Base-by-base conservation (phyloP, 495 filamentous ascomycete genomes). In the Cenococcum geophilum region DNA sequence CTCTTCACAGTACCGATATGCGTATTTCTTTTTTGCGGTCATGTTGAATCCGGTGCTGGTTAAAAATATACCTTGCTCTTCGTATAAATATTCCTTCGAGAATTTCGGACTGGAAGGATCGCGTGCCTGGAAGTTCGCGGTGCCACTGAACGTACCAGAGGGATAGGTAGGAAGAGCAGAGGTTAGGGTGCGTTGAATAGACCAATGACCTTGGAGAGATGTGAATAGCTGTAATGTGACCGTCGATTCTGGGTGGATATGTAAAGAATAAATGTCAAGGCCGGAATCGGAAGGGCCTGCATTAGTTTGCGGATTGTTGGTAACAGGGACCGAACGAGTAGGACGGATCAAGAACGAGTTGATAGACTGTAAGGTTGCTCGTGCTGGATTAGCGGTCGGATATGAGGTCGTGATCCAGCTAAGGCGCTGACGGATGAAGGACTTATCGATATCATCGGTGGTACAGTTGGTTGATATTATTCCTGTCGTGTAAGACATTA, bases 311-410 rank as follows among this genome's bases (percentile, higher is more conserved):
- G 6, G 2, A 32, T 32, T 32, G 27, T 32, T 2, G 6, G 27
- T 32, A 32, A 32, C 27, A n/a, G 61, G 57, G 14, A 32, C 20
- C 14, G 40, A 25, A 18, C 52, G 59, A 40, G 49, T 55, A 36
- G 21, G 52, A 1, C 2, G 35, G 48, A 97, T 93, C 49, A 97
- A 75, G 64, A 89, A 95, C 42, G 86, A 86, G 74, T 97, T 95
- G 42, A 97, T 84, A 57, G 86, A 87, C 71, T 95, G 89, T 53
- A 97, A 73, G 0, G 90, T 95, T 32, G 86, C 79, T 43, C 92
- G 78, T 61, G 83, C 87, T 0, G 91, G 91, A 69, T 93, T 95
- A 16, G 85, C 85, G 62, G 86, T 85, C 21, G 87, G 85, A 64
- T 84, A 79, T 0, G 84, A 83, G 16, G 81, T 84, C 61, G 89